Conservation (phyloP, 1,284 basidiomycete species). For the Trichosporon sp. region DNA sequence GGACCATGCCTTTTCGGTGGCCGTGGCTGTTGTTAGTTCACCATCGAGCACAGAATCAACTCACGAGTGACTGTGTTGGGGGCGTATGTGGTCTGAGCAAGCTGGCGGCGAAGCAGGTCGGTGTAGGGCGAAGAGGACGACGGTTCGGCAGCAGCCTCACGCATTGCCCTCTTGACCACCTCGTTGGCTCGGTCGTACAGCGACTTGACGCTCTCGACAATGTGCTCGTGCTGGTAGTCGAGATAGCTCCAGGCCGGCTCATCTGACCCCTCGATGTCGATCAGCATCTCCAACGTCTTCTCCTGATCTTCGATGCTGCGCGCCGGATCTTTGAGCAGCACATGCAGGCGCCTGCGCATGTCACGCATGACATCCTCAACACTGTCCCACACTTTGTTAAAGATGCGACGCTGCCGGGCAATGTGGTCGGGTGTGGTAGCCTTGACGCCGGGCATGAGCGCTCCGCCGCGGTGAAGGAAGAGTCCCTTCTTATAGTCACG, state of each 20-base stretch:
- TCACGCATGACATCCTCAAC: constrained; percentile 93
- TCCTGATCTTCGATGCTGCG: constrained; percentile 89
- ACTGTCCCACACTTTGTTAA: constrained; percentile 93
- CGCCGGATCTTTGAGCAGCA: constrained; percentile 67
- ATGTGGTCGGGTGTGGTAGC: constrained; percentile 53
- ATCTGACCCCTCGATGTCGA: constrained; percentile 67
- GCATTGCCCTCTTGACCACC: constrained; percentile 53
- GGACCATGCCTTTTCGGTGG: constrained; percentile 66
- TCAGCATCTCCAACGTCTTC: constrained; percentile 89
- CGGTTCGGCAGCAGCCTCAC: constrained; percentile 16
- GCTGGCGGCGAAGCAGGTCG: constrained; percentile 31
- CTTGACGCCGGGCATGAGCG: constrained; percentile 57
- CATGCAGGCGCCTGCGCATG: constrained; percentile 73
- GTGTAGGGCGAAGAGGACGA: constrained; percentile 28
- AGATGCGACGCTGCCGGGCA: constrained; percentile 80
- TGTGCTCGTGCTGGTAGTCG: constrained; percentile 83
- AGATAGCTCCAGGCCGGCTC: constrained; percentile 92
- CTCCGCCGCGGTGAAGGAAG: constrained; percentile 77
- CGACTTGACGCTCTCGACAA: constrained; percentile 69
- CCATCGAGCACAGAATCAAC: constrained; percentile 24
- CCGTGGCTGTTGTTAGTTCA: constrained; percentile 23
- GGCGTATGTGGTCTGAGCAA: constrained; percentile 23
- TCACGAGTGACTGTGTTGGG: constrained; percentile 55
- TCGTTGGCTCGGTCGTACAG: constrained; percentile 58
- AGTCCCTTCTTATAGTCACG: constrained; percentile 98